A percentile compares a stretch with the other conserved stretches of the same genome.
Evolutionary conservation across 2,329 filamentous ascomycete genomes (phyloP).

Genomic region (Macrophomina tecta): DNA sequence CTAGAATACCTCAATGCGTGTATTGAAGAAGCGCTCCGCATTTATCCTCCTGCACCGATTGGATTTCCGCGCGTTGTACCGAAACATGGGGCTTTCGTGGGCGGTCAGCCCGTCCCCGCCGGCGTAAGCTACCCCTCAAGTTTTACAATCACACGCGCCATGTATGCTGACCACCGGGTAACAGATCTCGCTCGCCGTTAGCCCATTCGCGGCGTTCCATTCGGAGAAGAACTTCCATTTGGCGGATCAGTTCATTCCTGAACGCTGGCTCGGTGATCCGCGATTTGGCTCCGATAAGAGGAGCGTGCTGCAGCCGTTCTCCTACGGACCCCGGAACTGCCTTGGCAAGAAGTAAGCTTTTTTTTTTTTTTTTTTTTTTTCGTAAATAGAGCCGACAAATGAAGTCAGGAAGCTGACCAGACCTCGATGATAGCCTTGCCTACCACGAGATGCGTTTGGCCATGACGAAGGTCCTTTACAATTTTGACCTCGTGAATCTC

Average conservation of each 20-base stretch:
- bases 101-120: conserved; percentile 45
- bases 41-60: conserved; percentile 50
- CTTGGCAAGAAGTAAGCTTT: conserved; percentile 43
- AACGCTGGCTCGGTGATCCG: conserved; percentile 46
- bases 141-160: too few relatives aligned
- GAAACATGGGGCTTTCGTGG: conserved; percentile 43
- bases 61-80: conserved; percentile 43
- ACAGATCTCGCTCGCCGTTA: conserved; percentile 28
- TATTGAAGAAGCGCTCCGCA: conserved; percentile 49
- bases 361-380: not conserved
- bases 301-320: conserved; percentile 52
- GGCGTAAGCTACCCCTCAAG: conserved; percentile 28
- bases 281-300: conserved; percentile 40
- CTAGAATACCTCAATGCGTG: conserved; percentile 49
- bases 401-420: conserved; percentile 5
- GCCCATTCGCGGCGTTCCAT: conserved; percentile 25
- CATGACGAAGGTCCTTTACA: conserved; percentile 43
- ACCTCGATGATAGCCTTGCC: conserved; percentile 37
- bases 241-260: conserved; percentile 47
- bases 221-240: conserved; percentile 41
- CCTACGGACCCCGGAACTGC: conserved; percentile 49
- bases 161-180: too few relatives aligned
- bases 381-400: too few relatives aligned
- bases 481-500: conserved; percentile 46
- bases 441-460: conserved; percentile 51